Percentiles rank a stretch among this genome's conserved stretches.
phyloP scores from a whole-genome alignment of 306 rosid species.

The Betula pendula region DNA sequence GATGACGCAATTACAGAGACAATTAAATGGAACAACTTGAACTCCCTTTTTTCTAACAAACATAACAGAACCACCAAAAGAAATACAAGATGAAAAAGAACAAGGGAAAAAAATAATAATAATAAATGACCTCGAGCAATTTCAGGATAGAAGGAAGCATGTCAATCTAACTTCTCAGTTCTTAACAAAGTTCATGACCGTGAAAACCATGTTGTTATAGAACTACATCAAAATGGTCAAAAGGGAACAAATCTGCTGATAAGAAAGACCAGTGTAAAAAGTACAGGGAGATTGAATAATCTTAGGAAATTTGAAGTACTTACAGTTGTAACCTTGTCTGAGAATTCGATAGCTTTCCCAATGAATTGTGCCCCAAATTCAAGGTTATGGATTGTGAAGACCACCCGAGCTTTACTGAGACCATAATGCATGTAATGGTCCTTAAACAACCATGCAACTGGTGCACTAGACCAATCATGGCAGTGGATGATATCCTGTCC shows the following conservation, averaged over 20 bases:
- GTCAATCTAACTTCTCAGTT: neutral
- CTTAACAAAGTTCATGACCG: neutral
- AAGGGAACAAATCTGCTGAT: neutral
- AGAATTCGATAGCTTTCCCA: slow-evolving; percentile 63
- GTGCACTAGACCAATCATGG: slow-evolving; percentile 99
- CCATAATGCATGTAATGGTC: slow-evolving; percentile 79
- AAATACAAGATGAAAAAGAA: neutral
- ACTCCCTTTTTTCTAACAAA: neutral
- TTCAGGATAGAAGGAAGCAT: neutral
- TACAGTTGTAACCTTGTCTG: slow-evolving; percentile 96
- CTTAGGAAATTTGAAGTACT: slow-evolving; percentile 37
- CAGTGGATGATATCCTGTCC: slow-evolving; percentile 95
- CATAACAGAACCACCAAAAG: neutral
- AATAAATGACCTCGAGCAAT: neutral
- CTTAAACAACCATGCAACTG: slow-evolving; percentile 94
- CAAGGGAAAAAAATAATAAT: neutral
- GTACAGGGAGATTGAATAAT: neutral
- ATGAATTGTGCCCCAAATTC: slow-evolving; percentile 81
- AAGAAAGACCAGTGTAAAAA: neutral
- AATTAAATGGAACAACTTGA: neutral
- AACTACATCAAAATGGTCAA: neutral
- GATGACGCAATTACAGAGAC: neutral
- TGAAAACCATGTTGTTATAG: neutral
- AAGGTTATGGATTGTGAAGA: slow-evolving; percentile 97
- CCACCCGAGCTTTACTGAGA: slow-evolving; percentile 74